A percentile compares a stretch with the other conserved stretches of the same genome.
Evolutionary conservation across 2,329 filamentous ascomycete genomes (phyloP).

Genomic region (Fusarium cyanostomum): DNA sequence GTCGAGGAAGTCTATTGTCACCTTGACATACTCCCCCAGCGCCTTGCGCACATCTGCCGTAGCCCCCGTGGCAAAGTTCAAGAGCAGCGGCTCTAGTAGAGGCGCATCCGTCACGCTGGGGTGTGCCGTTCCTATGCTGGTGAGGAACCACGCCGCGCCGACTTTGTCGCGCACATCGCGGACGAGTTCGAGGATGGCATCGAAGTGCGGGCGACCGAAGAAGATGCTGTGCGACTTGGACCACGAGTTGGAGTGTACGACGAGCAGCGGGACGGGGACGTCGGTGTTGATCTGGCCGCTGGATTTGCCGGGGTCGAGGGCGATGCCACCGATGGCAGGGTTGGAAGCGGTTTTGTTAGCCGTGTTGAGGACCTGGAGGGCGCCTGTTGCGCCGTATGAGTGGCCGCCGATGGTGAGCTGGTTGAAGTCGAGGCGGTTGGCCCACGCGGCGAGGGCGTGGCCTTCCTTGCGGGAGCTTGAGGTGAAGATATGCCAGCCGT

Average conservation of each 20-base stretch:
- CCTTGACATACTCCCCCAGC: constrained; percentile 67
- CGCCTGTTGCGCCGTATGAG: constrained; percentile 72
- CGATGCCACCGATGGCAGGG: constrained; percentile 64
- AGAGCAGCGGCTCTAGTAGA: constrained; percentile 67
- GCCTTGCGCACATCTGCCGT: constrained; percentile 66
- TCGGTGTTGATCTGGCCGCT: constrained; percentile 69
- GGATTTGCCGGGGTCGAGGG: constrained; percentile 72
- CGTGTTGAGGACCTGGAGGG: constrained; percentile 66
- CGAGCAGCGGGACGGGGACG: constrained; percentile 65
- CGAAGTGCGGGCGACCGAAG: constrained; percentile 71
- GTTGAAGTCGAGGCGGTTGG: constrained; percentile 61
- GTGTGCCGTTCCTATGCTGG: constrained; percentile 65
- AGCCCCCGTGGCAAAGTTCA: constrained; percentile 70
- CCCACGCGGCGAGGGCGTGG: constrained; percentile 58
- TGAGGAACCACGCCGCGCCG: constrained; percentile 63
- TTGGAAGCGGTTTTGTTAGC: constrained; percentile 44
- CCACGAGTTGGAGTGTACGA: constrained; percentile 74
- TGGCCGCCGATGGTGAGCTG: constrained; percentile 69
- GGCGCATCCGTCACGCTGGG: constrained; percentile 74
- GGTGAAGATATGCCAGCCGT: constrained; percentile 47
- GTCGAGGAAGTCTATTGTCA: constrained; percentile 65
- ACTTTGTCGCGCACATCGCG: constrained; percentile 55
- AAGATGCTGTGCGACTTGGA: constrained; percentile 65
- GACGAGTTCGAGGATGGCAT: constrained; percentile 67
- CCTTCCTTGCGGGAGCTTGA: constrained; percentile 61